These are phyloP conservation scores for Suzukiozyma palmioleophila DNA, from an alignment of 1,139 yeast species.

Conservation along the genomic window DNA sequence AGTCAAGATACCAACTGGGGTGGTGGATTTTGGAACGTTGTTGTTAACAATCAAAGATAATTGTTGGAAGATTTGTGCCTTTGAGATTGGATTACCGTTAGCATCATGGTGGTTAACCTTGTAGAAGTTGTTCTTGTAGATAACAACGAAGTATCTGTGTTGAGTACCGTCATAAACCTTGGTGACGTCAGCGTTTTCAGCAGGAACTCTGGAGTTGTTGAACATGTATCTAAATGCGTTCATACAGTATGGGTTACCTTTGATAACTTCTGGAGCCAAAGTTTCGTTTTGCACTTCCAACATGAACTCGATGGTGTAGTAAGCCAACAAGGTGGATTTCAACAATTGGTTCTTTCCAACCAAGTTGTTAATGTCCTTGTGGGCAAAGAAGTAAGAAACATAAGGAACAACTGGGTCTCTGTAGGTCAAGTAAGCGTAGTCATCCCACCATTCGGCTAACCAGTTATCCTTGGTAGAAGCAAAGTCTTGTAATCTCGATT, in stretches of 20 bases:
- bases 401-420: slow-evolving; percentile 93
- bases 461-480: slow-evolving; percentile 74
- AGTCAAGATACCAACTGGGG: slow-evolving; percentile 50
- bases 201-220: slow-evolving; percentile 82
- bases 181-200: slow-evolving; percentile 54
- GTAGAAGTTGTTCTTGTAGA: slow-evolving; percentile 76
- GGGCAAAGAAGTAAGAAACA: slow-evolving; percentile 86
- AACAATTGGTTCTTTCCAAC: slow-evolving; percentile 68
- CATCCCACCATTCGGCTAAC: slow-evolving; percentile 94
- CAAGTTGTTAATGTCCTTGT: slow-evolving; percentile 57
- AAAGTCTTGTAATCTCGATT: slow-evolving; percentile 55
- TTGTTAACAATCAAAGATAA: slow-evolving; percentile 47
- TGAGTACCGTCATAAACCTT: slow-evolving; percentile 44
- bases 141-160: slow-evolving; percentile 69
- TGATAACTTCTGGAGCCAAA: slow-evolving; percentile 75
- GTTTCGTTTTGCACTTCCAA: slow-evolving; percentile 53
- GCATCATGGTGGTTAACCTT: slow-evolving; percentile 66
- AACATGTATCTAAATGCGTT: slow-evolving; percentile 90
- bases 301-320: slow-evolving; percentile 53
- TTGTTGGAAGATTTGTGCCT: slow-evolving; percentile 63
- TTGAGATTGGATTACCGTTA: slow-evolving; percentile 52
- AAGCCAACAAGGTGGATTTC: slow-evolving; percentile 64
- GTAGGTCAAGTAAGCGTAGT: slow-evolving; percentile 85
- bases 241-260: slow-evolving; percentile 86
- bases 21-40: slow-evolving; percentile 39